Percentiles rank a stretch among this genome's conserved stretches.
Conservation (phyloP, 2,329 filamentous ascomycete genomes). For the Immersiporthe knoxdaviesiana region DNA sequence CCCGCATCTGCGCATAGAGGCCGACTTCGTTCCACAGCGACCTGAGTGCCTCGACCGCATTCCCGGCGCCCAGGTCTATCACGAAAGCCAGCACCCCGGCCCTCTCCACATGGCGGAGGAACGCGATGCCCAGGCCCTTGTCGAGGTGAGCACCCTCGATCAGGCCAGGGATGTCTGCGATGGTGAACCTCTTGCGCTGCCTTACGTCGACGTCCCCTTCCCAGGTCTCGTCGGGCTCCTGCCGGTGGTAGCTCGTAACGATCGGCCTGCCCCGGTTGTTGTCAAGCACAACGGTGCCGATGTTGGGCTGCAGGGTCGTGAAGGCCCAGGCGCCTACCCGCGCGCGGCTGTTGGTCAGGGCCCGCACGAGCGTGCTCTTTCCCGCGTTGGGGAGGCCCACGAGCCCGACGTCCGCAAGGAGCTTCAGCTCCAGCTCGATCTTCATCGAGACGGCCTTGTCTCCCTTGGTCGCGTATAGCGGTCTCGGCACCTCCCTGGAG, state of each 20-base stretch:
- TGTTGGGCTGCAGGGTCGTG: slow-evolving; percentile 91
- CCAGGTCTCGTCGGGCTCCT: slow-evolving; percentile 40
- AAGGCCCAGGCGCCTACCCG: slow-evolving; percentile 95
- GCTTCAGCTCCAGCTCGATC: slow-evolving; percentile 87
- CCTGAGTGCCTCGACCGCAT: slow-evolving; percentile 78
- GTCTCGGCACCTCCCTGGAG: slow-evolving; percentile 71
- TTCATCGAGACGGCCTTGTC: slow-evolving; percentile 77
- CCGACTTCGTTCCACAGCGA: slow-evolving; percentile 89
- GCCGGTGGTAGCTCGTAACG: slow-evolving; percentile 43
- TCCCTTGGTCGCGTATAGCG: slow-evolving; percentile 87
- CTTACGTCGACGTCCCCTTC: slow-evolving; percentile 50
- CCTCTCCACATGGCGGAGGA: slow-evolving; percentile 91
- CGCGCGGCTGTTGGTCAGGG: slow-evolving; percentile 85
- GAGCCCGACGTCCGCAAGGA: slow-evolving; percentile 91
- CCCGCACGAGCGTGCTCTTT: slow-evolving; percentile 88
- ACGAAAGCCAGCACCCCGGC: slow-evolving; percentile 94
- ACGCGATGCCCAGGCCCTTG: slow-evolving; percentile 86
- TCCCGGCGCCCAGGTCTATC: slow-evolving; percentile 77
- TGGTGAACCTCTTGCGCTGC: slow-evolving; percentile 79
- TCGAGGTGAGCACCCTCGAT: slow-evolving; percentile 93
- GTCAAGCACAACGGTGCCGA: slow-evolving; percentile 93
- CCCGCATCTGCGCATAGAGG: slow-evolving; percentile 79
- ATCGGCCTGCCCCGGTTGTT: slow-evolving; percentile 76
- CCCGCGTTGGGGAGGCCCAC: slow-evolving; percentile 96
- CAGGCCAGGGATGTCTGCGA: slow-evolving; percentile 93